Base-by-base conservation (phyloP, 768 basidiomycete species). In the Lentinula lateritia region DNA sequence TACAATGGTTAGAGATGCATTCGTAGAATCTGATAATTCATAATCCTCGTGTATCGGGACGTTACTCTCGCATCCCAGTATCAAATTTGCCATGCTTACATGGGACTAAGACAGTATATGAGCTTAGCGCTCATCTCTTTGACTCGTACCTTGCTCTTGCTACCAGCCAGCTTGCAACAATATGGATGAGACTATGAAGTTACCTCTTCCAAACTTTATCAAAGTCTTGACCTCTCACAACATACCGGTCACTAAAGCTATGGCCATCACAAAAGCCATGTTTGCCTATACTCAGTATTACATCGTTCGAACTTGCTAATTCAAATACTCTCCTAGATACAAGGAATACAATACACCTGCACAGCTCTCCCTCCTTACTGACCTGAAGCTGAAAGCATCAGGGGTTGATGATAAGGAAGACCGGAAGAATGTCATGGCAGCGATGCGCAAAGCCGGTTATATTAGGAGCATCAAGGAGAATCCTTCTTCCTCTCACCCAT, bases 251-350 rank as follows among this genome's bases (percentile, higher is more conserved):
- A 68, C 78, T 38, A 85, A 87, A 64, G 89, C 91, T 13, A 92
- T 94, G 80, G 73, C 77, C 13, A 72, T 89, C 28, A 82, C 90
- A 41, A 80, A 81, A 61, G 90, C 90, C 80, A 78, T 89, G 90
- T 89, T 62, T 62, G 81, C 72, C 52, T 10, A 20, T 12, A 48
- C 9, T 12, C 52, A 52, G n/a, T n/a, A 32, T 43, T 60, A 3
- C 50, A 36, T 50, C 63, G 32, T 48, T 35, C 16, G 16, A 32
- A 16, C 42, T 3, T 23, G 43, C 50, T 46, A 38, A 64, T 67
- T 64, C 53, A 66, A 52, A 39, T 16, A n/a, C 59, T 68, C 50
- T 28, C 43, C 50, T 71, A 93, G 91, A 64, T 93, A 90, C 73
- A 91, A 89, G 68, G 77, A 84, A 23, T 81, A 80, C 68, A 87